These are phyloP conservation scores for Penicillium sp. DNA, from an alignment of 2,329 filamentous ascomycete species.

Conservation along the genomic window DNA sequence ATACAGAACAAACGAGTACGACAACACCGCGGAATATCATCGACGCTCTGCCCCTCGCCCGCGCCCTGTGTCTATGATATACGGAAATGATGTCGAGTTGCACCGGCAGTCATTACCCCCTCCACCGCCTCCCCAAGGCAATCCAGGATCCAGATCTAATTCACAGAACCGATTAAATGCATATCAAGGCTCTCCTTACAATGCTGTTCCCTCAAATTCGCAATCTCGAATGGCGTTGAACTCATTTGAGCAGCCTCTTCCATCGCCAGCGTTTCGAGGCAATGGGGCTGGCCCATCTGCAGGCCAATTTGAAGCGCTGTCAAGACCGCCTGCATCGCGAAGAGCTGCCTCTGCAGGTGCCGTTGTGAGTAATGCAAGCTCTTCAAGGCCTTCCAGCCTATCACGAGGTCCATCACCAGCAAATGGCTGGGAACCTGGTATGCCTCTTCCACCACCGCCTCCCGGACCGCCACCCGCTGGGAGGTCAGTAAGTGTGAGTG, in stretches of 20 bases:
- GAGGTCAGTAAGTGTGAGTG: constrained; percentile 45
- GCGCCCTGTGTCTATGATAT: constrained; percentile 38
- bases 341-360: constrained; percentile 50
- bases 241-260: constrained; percentile 21
- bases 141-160: constrained; percentile 34
- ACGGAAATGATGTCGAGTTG: constrained; percentile 28
- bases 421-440: constrained; percentile 46
- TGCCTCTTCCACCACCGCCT: constrained; percentile 51
- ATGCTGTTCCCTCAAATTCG: constrained; percentile 14
- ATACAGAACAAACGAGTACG: constrained; percentile 18
- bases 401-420: constrained; percentile 38
- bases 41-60: constrained; percentile 30
- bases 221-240: constrained; percentile 24
- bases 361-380: constrained; percentile 36
- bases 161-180: constrained; percentile 35
- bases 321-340: constrained; percentile 43
- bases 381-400: constrained; percentile 37
- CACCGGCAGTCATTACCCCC: constrained; percentile 37
- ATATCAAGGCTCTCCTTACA: constrained; percentile 24
- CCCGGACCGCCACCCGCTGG: constrained; percentile 48
- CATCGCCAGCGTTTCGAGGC: constrained; percentile 19
- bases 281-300: constrained; percentile 11
- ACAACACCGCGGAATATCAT: constrained; percentile 28
- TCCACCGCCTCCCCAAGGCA: constrained; percentile 40
- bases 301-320: constrained; percentile 26